Percentiles rank a stretch among this genome's conserved stretches.
Evolutionary conservation across 129 eudicot genomes (phyloP).

Genomic region (Ambrosia trifida): DNA sequence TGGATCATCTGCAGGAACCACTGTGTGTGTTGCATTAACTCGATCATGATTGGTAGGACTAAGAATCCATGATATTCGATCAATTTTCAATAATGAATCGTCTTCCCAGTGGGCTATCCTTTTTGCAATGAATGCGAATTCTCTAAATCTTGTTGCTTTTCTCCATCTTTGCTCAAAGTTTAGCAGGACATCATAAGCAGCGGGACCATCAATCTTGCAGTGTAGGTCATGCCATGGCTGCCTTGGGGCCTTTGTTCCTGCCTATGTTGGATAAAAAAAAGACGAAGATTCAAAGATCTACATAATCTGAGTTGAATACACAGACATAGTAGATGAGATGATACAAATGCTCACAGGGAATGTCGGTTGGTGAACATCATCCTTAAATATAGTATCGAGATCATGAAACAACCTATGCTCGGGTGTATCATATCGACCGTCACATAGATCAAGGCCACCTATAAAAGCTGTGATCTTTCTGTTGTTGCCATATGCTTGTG

Average conservation of each 20-base stretch:
- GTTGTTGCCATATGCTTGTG: constrained; percentile 63
- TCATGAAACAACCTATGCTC: constrained; percentile 74
- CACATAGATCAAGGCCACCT: constrained; percentile 95
- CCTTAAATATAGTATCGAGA: constrained; percentile 74
- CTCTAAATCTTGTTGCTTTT: constrained; percentile 79
- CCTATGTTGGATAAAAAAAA: constrained; percentile 24
- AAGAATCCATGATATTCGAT: constrained; percentile 87
- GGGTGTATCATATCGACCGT: constrained; percentile 96
- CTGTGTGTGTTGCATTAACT: constrained; percentile 39
- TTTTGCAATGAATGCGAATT: constrained; percentile 57
- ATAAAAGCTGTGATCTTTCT: constrained; percentile 80
- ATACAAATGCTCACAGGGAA: constrained; percentile 56
- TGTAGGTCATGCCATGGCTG: constrained; percentile 99
- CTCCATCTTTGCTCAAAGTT: constrained; percentile 94
- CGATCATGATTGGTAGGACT: constrained; percentile 53
- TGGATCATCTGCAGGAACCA: constrained; percentile 71
- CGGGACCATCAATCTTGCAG: constrained; percentile 88
- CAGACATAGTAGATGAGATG: constrained; percentile 23
- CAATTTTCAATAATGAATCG: constrained; percentile 79
- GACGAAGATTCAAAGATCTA: neutral
- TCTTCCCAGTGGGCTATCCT: constrained; percentile 65
- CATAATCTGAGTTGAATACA: neutral
- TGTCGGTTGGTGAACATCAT: constrained; percentile 81
- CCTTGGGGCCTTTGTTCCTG: constrained; percentile 86
- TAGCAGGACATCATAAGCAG: constrained; percentile 92